A percentile compares a stretch with the other conserved stretches of the same genome.
Evolutionary conservation across 495 filamentous ascomycete species (phyloP).

Genomic region (Antarctomyces pellizariae): DNA sequence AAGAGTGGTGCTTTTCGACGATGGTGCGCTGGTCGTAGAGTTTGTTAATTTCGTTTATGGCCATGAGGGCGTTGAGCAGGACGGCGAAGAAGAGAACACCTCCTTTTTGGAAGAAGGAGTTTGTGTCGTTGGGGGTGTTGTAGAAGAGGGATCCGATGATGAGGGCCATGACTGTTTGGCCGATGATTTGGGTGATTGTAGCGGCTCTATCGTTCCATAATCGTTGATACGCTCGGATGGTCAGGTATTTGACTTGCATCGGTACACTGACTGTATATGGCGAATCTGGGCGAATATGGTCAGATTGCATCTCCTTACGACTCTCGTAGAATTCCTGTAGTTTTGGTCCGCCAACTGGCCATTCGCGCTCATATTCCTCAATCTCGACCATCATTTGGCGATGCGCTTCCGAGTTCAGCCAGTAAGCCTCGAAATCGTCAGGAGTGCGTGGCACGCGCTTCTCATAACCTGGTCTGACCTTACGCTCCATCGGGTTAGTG

Average conservation of each 20-base stretch:
- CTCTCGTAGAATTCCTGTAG: conserved; percentile 44
- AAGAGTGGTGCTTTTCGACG: conserved; percentile 39
- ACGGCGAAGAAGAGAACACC: conserved; percentile 31
- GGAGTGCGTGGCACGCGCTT: conserved; percentile 41
- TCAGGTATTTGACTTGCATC: conserved; percentile 31
- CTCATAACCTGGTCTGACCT: conserved; percentile 35
- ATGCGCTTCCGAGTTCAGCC: conserved; percentile 29
- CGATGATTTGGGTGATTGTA: conserved; percentile 45
- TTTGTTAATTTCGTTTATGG: conserved; percentile 34
- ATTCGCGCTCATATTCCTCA: conserved; percentile 37
- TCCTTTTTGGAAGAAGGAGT: conserved; percentile 26
- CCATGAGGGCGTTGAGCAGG: conserved; percentile 31
- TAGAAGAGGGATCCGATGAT: conserved; percentile 24
- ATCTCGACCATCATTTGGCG: conserved; percentile 34
- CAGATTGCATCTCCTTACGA: conserved; percentile 41
- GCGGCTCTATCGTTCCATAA: conserved; percentile 50
- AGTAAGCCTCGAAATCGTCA: conserved; percentile 42
- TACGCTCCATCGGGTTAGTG: conserved; percentile 40
- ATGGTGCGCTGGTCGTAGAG: conserved; percentile 37
- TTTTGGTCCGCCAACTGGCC: conserved; percentile 39
- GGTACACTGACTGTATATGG: conserved; percentile 33
- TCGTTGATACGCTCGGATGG: conserved; percentile 38
- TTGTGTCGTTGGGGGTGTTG: conserved; percentile 20
- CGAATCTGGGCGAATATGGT: conserved; percentile 33
- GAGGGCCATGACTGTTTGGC: conserved; percentile 32